Percentiles rank a stretch among this genome's conserved stretches.
phyloP scores from a whole-genome alignment of 495 filamentous ascomycete genomes.

The Chaetomium tenue region DNA sequence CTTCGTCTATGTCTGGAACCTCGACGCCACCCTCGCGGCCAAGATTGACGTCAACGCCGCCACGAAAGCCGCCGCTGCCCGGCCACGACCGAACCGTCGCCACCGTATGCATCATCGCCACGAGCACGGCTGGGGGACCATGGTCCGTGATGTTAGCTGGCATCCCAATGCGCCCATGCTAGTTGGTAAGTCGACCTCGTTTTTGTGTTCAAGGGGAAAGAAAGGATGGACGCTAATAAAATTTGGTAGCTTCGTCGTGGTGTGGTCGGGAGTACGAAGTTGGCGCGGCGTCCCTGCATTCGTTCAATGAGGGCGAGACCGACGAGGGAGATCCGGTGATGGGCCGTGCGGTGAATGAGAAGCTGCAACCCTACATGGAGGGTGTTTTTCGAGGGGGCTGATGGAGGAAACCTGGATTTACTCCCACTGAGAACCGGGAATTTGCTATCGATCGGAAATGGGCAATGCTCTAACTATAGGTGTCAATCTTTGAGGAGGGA shows the following conservation, averaged over 20 bases:
- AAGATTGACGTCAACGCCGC: constrained; percentile 72
- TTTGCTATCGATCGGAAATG: too few species aligned
- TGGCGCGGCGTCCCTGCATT: constrained; percentile 74
- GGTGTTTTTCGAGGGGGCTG: not conserved
- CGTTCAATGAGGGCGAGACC: constrained; percentile 63
- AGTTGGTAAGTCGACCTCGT: constrained; percentile 60
- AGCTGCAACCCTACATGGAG: constrained; percentile 31
- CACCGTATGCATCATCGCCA: constrained; percentile 35
- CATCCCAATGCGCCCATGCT: constrained; percentile 87
- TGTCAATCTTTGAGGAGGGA: too few species aligned
- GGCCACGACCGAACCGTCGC: constrained; percentile 12
- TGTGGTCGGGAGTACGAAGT: constrained; percentile 66
- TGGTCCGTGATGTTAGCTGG: constrained; percentile 93
- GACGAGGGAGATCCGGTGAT: constrained; percentile 67
- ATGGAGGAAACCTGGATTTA: not conserved
- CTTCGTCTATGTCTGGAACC: constrained; percentile 84
- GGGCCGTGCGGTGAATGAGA: constrained; percentile 54
- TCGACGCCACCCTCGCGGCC: constrained; percentile 84
- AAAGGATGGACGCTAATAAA: constrained; percentile 20
- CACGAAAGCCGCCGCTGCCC: constrained; percentile 43
- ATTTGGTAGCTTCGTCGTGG: constrained; percentile 67
- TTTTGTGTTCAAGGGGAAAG: not conserved
- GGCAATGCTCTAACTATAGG: too few species aligned
- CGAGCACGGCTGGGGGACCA: constrained; percentile 64
- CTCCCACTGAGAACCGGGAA: not conserved